A percentile compares a stretch with the other conserved stretches of the same genome.
phyloP scores from a whole-genome alignment of 305 asterid genomes.

The Rubia balearica region DNA sequence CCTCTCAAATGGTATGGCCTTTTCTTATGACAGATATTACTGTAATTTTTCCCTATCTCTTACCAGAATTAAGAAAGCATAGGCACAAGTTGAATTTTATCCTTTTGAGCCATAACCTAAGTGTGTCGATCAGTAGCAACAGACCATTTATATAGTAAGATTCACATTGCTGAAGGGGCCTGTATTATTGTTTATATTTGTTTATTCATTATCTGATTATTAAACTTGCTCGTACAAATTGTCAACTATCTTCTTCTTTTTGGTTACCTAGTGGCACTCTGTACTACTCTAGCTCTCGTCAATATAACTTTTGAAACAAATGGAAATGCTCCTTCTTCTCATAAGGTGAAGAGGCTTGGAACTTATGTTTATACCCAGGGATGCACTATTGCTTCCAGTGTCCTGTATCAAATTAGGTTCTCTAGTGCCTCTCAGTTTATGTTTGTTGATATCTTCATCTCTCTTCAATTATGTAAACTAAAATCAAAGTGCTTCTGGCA shows the following conservation, averaged over 20 bases:
- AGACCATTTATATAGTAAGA: not conserved
- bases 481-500: conserved; percentile 26
- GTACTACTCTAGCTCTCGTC: not conserved
- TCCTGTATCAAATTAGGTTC: not conserved
- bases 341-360: not conserved
- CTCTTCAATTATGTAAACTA: conserved; percentile 3
- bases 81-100: not conserved
- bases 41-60: not conserved
- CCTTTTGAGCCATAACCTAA: not conserved
- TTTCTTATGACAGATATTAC: not conserved
- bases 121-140: not conserved
- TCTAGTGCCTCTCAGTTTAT: not conserved
- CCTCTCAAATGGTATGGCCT: conserved; percentile 81
- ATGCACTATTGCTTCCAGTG: not conserved
- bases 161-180: not conserved
- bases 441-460: not conserved
- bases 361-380: not conserved
- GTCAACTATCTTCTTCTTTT: not conserved
- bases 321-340: not conserved
- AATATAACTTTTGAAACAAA: not conserved
- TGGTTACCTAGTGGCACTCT: not conserved
- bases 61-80: not conserved
- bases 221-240: not conserved
- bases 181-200: not conserved
- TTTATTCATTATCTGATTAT: not conserved